These are phyloP conservation scores for Venturia nashicola DNA, from an alignment of 2,329 filamentous ascomycete genomes.

Conservation along the genomic window DNA sequence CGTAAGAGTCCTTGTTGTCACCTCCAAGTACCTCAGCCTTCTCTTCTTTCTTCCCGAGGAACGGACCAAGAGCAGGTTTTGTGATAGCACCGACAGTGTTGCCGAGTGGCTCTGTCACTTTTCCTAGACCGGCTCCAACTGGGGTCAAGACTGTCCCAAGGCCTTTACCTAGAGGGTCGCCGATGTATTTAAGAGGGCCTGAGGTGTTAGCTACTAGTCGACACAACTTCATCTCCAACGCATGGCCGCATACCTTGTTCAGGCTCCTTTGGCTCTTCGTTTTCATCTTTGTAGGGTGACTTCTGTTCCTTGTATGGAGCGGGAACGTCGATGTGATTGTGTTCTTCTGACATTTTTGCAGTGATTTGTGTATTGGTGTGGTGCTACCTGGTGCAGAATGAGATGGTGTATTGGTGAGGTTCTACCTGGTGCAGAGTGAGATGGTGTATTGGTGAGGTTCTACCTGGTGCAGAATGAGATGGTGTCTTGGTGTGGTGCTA, in stretches of 20 bases:
- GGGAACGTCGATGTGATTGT: conserved; percentile 5
- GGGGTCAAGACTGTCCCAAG: conserved; percentile 24
- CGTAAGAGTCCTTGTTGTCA: conserved; percentile 27
- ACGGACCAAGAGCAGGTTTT: conserved; percentile 22
- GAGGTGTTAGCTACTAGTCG: neutral
- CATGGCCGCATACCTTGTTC: neutral
- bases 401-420: too few relatives aligned
- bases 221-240: too few relatives aligned
- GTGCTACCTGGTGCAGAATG: neutral
- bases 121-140: conserved; percentile 25
- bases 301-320: conserved; percentile 8
- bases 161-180: conserved; percentile 20
- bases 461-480: too few relatives aligned
- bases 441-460: too few relatives aligned
- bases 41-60: conserved; percentile 24
- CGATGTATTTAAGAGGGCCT: conserved; percentile 13
- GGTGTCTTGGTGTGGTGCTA: too few relatives aligned
- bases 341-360: neutral
- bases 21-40: conserved; percentile 24
- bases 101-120: conserved; percentile 25
- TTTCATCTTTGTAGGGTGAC: conserved; percentile 5
- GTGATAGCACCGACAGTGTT: conserved; percentile 24
- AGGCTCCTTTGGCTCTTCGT: neutral
- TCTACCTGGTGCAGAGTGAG: too few relatives aligned
- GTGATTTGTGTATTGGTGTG: neutral